A percentile compares a stretch with the other conserved stretches of the same genome.
phyloP scores from a whole-genome alignment of 1,284 basidiomycete genomes.

The Ceratobasidium sp. region DNA sequence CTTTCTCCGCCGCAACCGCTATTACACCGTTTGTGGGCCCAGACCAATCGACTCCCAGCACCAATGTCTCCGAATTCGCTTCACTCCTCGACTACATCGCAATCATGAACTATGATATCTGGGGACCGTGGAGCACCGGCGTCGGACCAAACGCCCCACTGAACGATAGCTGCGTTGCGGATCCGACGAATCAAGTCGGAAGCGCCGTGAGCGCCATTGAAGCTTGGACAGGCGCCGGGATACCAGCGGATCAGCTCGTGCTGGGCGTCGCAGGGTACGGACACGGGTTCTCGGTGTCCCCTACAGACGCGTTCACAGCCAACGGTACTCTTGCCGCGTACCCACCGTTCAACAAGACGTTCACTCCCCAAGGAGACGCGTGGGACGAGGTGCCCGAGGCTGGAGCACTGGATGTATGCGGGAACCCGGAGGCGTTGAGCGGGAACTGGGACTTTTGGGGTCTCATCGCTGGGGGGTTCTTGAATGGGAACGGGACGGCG shows the following conservation, averaged over 20 bases:
- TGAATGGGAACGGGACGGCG: conserved; percentile 64
- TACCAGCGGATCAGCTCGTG: conserved; percentile 64
- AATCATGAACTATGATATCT: conserved; percentile 69
- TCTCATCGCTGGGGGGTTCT: conserved; percentile 67
- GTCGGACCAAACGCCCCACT: conserved; percentile 67
- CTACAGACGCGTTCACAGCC: conserved; percentile 14
- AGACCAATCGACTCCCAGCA: conserved; percentile 57
- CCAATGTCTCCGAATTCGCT: conserved; percentile 62
- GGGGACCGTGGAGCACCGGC: conserved; percentile 58
- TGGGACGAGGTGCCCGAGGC: conserved; percentile 66
- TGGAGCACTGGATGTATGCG: conserved; percentile 65
- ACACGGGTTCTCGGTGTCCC: conserved; percentile 21
- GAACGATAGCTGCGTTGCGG: conserved; percentile 59
- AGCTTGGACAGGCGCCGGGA: conserved; percentile 63
- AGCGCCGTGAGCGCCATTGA: conserved; percentile 57
- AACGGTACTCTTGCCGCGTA: conserved; percentile 54
- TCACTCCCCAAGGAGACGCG: conserved; percentile 66
- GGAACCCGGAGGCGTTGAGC: conserved; percentile 59
- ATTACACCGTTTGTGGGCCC: conserved; percentile 61
- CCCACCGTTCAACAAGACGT: conserved; percentile 64
- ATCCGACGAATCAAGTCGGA: conserved; percentile 54
- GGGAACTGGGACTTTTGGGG: conserved; percentile 74
- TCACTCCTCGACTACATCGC: conserved; percentile 64
- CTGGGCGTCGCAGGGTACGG: conserved; percentile 62
- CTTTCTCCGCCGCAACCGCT: conserved; percentile 63